These are phyloP conservation scores for Xylariaceae sp. DNA, from an alignment of 2,329 filamentous ascomycete genomes.

Conservation along the genomic window DNA sequence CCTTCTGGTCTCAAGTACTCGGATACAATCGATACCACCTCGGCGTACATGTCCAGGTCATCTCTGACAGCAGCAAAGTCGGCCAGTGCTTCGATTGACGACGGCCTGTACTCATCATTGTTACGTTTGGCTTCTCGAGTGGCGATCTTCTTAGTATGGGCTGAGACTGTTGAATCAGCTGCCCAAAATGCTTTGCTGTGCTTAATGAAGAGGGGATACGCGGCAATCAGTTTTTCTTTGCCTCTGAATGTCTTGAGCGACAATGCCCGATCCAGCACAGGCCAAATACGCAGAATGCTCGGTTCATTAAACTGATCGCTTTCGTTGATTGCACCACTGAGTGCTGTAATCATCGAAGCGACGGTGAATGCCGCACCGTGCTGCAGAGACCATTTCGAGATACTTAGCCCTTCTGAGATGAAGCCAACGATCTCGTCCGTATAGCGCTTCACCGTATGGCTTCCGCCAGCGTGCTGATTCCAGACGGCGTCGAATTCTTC, in stretches of 20 bases:
- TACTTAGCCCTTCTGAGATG: constrained; percentile 66
- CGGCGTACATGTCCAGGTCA: constrained; percentile 68
- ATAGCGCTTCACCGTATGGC: constrained; percentile 77
- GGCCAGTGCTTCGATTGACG: constrained; percentile 71
- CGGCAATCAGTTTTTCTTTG: constrained; percentile 80
- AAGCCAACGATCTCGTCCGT: constrained; percentile 76
- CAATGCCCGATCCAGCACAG: constrained; percentile 75
- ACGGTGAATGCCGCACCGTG: constrained; percentile 82
- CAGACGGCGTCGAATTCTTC: constrained; percentile 83
- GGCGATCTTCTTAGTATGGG: constrained; percentile 74
- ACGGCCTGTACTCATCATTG: constrained; percentile 77
- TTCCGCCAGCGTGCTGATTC: constrained; percentile 86
- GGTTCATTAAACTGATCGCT: constrained; percentile 58
- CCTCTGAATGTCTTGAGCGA: constrained; percentile 88
- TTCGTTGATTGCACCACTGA: constrained; percentile 57
- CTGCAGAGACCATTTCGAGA: constrained; percentile 84
- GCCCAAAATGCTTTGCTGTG: constrained; percentile 60
- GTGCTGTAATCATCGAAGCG: constrained; percentile 67
- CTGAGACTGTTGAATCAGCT: constrained; percentile 49
- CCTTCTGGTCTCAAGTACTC: constrained; percentile 57
- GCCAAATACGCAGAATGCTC: constrained; percentile 71
- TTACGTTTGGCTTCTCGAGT: constrained; percentile 88
- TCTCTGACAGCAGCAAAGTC: constrained; percentile 65
- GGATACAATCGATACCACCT: constrained; percentile 62
- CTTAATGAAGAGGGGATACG: constrained; percentile 75